These are phyloP conservation scores for Lodderomyces metapsilosis DNA, from an alignment of 1,139 yeast species.

Conservation along the genomic window DNA sequence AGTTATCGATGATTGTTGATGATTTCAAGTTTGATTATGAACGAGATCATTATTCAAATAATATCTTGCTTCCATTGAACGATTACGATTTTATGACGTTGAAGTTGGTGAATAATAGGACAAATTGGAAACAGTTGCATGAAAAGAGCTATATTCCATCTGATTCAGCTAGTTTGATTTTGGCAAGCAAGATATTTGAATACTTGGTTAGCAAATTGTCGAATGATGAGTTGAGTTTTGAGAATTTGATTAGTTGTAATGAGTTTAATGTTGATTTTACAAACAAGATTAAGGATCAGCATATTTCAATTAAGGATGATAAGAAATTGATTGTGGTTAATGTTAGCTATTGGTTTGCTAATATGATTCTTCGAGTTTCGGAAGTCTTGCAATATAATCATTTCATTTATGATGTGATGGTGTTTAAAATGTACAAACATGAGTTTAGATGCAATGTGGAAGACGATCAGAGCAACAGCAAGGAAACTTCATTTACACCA, in stretches of 20 bases:
- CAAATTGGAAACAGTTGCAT: slow-evolving; percentile 13
- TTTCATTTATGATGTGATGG: slow-evolving; percentile 14
- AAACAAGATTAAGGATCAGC: slow-evolving; percentile 9
- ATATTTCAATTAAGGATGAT: slow-evolving; percentile 11
- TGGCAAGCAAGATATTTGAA: slow-evolving; percentile 27
- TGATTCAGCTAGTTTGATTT: slow-evolving; percentile 15
- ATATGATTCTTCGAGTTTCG: slow-evolving; percentile 24
- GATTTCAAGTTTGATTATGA: slow-evolving; percentile 17
- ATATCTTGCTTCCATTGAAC: slow-evolving; percentile 17
- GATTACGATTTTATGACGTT: slow-evolving; percentile 13
- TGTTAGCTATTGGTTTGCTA: slow-evolving; percentile 26
- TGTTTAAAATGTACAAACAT: slow-evolving; percentile 15
- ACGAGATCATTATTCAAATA: slow-evolving; percentile 14
- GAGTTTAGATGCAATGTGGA: slow-evolving; percentile 6
- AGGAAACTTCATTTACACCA: slow-evolving; percentile 7
- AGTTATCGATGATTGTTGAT: slow-evolving; percentile 15
- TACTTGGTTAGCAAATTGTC: slow-evolving; percentile 26
- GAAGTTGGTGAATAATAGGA: slow-evolving; percentile 10
- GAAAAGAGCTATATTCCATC: slow-evolving; percentile 11
- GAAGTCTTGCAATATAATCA: slow-evolving; percentile 17
- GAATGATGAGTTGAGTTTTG: slow-evolving; percentile 16
- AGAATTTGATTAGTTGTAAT: slow-evolving; percentile 9
- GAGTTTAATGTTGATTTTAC: slow-evolving; percentile 8
- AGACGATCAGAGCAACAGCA: background rate
- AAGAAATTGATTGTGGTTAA: slow-evolving; percentile 28